These are phyloP conservation scores for Scopulariopsis brevicaulis DNA, from an alignment of 2,329 filamentous ascomycete genomes.

Conservation along the genomic window DNA sequence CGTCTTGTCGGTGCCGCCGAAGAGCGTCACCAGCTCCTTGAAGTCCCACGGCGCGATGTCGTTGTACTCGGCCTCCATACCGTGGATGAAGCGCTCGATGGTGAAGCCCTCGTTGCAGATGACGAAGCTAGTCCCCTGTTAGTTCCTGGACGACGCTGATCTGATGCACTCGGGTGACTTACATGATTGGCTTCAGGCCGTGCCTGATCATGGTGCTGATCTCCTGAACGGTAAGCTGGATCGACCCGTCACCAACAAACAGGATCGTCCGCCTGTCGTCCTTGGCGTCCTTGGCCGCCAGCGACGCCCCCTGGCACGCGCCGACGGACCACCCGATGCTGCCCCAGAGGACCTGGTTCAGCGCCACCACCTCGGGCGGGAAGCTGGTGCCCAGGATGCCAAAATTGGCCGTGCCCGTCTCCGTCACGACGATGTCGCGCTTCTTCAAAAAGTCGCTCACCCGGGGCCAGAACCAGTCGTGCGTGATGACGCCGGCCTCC, in stretches of 20 bases:
- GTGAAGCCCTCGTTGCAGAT: slow-evolving; percentile 86
- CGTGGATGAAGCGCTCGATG: slow-evolving; percentile 82
- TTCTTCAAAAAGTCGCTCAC: slow-evolving; percentile 61
- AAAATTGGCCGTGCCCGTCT: slow-evolving; percentile 82
- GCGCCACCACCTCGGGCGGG: slow-evolving; percentile 62
- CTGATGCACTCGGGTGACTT: slow-evolving; percentile 18
- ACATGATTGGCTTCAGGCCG: slow-evolving; percentile 65
- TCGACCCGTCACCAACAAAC: slow-evolving; percentile 81
- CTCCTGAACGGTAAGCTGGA: slow-evolving; percentile 79
- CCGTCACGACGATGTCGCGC: slow-evolving; percentile 71
- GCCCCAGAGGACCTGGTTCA: slow-evolving; percentile 70
- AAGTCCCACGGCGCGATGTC: slow-evolving; percentile 69
- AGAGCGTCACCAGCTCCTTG: slow-evolving; percentile 54
- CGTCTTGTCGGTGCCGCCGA: slow-evolving; percentile 47
- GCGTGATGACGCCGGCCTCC: slow-evolving; percentile 36
- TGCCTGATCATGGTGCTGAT: slow-evolving; percentile 74
- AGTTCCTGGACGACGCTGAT: slow-evolving; percentile 4
- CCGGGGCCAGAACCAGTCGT: slow-evolving; percentile 68
- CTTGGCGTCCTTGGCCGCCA: slow-evolving; percentile 56
- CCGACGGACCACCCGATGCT: slow-evolving; percentile 51
- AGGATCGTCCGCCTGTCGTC: slow-evolving; percentile 58
- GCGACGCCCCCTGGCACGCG: slow-evolving; percentile 52
- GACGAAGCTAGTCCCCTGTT: slow-evolving; percentile 46
- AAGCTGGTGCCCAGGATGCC: slow-evolving; percentile 81
- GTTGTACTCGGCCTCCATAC: slow-evolving; percentile 70